A percentile compares a stretch with the other conserved stretches of the same genome.
Conservation (phyloP, 495 filamentous ascomycete species). For the Penicillium paxilli region DNA sequence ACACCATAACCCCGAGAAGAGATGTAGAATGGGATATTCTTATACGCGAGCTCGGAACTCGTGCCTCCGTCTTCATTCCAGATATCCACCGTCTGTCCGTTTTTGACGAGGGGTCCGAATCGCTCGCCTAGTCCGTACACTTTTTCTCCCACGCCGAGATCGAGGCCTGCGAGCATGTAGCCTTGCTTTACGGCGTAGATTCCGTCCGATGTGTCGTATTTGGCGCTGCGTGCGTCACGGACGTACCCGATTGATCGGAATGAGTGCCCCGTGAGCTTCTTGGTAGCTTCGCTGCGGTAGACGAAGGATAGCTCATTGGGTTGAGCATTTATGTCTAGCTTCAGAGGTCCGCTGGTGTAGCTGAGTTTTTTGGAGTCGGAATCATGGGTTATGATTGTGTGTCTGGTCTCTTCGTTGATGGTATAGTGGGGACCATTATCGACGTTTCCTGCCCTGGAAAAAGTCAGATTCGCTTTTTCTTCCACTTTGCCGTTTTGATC, state of each 20-base stretch:
- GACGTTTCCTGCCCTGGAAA: constrained; percentile 35
- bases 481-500: too few species aligned
- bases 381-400: constrained; percentile 48
- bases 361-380: constrained; percentile 43
- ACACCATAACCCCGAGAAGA: constrained; percentile 68
- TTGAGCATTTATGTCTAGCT: constrained; percentile 51
- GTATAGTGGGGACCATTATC: constrained; percentile 65
- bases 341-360: constrained; percentile 54
- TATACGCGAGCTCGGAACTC: constrained; percentile 69
- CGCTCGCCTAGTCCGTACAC: constrained; percentile 70
- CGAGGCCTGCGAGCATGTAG: constrained; percentile 63
- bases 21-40: constrained; percentile 72
- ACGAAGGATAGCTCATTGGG: constrained; percentile 57
- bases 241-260: constrained; percentile 58
- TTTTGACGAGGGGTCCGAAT: constrained; percentile 70
- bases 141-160: constrained; percentile 64
- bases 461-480: constrained; percentile 1
- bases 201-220: constrained; percentile 50
- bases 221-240: constrained; percentile 51
- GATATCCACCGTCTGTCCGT: constrained; percentile 64
- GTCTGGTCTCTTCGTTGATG: constrained; percentile 48
- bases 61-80: constrained; percentile 77
- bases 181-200: constrained; percentile 56
- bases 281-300: constrained; percentile 50
- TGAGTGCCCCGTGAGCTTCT: constrained; percentile 57